A percentile compares a stretch with the other conserved stretches of the same genome.
Evolutionary conservation across 2,329 filamentous ascomycete species (phyloP).

Genomic region (Ophiostoma piceae): DNA sequence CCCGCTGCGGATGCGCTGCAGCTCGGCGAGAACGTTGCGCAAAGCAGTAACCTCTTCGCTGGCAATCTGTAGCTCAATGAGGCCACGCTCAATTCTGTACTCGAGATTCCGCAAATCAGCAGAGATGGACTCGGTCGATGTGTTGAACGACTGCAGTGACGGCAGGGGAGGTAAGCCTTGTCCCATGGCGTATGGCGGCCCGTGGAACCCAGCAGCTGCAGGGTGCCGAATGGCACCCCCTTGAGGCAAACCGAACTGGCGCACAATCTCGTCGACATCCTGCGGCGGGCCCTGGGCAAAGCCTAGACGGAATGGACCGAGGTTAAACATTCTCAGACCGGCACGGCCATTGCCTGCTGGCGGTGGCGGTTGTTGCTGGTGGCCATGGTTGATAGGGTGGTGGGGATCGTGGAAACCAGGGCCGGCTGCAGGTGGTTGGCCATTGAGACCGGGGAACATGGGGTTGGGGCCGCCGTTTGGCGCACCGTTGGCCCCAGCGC

Average conservation of each 20-base stretch:
- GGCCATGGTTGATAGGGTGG: constrained; percentile 32
- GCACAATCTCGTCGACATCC: constrained; percentile 62
- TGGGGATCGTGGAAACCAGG: not conserved
- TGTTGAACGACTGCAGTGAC: constrained; percentile 14
- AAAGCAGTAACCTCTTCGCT: constrained; percentile 65
- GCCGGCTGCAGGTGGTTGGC: constrained; percentile 25
- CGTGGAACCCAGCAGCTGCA: not conserved
- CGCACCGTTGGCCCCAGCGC: not conserved
- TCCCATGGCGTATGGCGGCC: not conserved
- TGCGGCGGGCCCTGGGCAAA: constrained; percentile 64
- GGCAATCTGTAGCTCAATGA: constrained; percentile 51
- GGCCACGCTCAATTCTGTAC: constrained; percentile 63
- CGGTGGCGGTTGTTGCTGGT: constrained; percentile 30
- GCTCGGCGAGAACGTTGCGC: constrained; percentile 61
- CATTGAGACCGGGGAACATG: constrained; percentile 26
- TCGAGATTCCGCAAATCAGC: constrained; percentile 61
- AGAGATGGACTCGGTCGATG: constrained; percentile 43
- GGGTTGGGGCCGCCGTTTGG: not conserved
- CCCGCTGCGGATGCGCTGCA: constrained; percentile 56
- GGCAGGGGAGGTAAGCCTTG: constrained; percentile 32
- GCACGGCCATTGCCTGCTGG: constrained; percentile 29
- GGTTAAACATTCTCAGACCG: constrained; percentile 36
- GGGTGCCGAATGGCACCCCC: not conserved
- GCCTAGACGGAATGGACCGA: constrained; percentile 69
- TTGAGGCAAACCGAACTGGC: constrained; percentile 45